phyloP scores from a whole-genome alignment of 495 filamentous ascomycete genomes.

The Lepidopterella palustris region DNA sequence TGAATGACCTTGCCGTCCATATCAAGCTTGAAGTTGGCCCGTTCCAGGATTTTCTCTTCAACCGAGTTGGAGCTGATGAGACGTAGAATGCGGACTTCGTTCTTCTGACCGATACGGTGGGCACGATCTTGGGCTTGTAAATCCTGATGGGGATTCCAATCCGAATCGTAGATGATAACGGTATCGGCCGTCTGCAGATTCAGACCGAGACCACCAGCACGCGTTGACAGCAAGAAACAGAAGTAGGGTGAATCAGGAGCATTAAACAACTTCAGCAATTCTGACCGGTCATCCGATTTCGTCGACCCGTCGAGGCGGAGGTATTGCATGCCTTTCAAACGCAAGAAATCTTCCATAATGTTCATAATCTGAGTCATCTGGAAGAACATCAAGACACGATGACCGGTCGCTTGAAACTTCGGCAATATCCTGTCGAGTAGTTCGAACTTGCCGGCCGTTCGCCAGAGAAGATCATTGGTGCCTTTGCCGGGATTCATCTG shows the following conservation, averaged over 20 bases:
- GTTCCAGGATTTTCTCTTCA: slow-evolving; percentile 96
- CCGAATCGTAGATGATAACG: slow-evolving; percentile 98
- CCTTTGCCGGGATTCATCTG: slow-evolving; percentile 86
- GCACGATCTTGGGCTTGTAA: slow-evolving; percentile 98
- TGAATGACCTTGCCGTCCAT: slow-evolving; percentile 99
- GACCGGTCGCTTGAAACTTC: slow-evolving; percentile 81
- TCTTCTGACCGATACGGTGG: slow-evolving; percentile 99
- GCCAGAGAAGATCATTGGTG: slow-evolving; percentile 91
- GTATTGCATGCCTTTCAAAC: slow-evolving; percentile 72
- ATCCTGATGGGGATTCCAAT: slow-evolving; percentile 99
- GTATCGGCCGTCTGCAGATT: slow-evolving; percentile 97
- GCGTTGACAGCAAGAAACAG: slow-evolving; percentile 97
- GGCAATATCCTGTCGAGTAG: slow-evolving; percentile 85
- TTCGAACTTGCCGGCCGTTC: slow-evolving; percentile 96
- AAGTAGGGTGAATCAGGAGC: slow-evolving; percentile 85
- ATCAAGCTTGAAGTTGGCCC: slow-evolving; percentile 94
- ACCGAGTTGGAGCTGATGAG: slow-evolving; percentile 95
- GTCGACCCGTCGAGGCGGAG: slow-evolving; percentile 92
- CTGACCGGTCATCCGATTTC: slow-evolving; percentile 94
- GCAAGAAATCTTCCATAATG: slow-evolving; percentile 98
- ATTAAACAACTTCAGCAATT: slow-evolving; percentile 83
- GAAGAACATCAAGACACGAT: slow-evolving; percentile 98
- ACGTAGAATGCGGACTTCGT: slow-evolving; percentile 92
- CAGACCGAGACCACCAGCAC: slow-evolving; percentile 93
- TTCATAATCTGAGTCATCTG: slow-evolving; percentile 99